Evolutionary conservation across 2,329 filamentous ascomycete species (phyloP).

Genomic region (Cercospora beticola): DNA sequence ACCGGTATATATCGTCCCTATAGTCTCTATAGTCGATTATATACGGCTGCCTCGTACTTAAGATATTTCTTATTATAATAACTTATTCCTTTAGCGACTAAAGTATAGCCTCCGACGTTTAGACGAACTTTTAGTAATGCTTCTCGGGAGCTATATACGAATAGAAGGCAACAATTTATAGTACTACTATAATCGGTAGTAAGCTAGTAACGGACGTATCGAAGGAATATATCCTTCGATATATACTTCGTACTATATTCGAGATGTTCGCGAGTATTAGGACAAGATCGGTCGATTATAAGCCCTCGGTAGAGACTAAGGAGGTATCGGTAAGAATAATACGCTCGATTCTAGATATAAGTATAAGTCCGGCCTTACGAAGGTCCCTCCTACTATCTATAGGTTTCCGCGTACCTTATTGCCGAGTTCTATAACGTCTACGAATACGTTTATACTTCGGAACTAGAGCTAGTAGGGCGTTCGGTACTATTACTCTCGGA

Average conservation of each 20-base stretch:
- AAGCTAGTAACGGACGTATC: background rate
- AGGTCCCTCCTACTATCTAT: too few species aligned
- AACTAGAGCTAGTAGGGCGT: background rate
- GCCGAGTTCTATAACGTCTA: background rate
- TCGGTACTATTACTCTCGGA: background rate
- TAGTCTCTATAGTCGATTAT: too few species aligned
- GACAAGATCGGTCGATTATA: background rate
- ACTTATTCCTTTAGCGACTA: slow-evolving; percentile 10
- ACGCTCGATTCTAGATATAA: background rate
- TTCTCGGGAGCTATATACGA: background rate
- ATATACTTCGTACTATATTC: too few species aligned
- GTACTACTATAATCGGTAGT: background rate
- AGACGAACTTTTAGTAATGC: background rate
- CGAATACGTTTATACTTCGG: background rate
- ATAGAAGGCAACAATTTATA: background rate
- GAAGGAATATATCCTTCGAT: background rate
- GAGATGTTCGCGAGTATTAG: too few species aligned
- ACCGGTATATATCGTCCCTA: too few species aligned
- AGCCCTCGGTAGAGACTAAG: background rate
- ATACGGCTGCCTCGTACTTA: too few species aligned
- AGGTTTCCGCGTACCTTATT: too few species aligned
- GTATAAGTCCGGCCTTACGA: too few species aligned
- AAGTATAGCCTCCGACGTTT: background rate
- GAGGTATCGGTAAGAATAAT: background rate
- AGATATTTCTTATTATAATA: too few species aligned